Evolutionary conservation across 1,284 basidiomycete species (phyloP), one percentile per base, ranked within the genome.

Genomic region (Ganoderma sinense): DNA sequence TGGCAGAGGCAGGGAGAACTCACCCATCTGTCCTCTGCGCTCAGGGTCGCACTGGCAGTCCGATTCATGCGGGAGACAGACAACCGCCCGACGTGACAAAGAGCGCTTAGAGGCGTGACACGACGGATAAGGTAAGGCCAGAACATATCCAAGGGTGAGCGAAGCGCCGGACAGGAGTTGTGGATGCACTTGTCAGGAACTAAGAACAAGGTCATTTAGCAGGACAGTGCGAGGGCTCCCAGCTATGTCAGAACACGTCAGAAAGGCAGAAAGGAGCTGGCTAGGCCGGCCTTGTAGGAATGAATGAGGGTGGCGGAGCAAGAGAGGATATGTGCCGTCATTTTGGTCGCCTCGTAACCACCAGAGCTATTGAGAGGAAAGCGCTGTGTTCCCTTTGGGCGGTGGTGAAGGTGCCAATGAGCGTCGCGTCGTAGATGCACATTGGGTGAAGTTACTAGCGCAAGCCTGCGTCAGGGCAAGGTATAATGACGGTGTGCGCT

Each of bases 41-140:
- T 59, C 56, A 59, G 56, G 56, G 56, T 59, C 56, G 31, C n/a
- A n/a, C 2, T 36, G 36, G 36, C 20, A n/a, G 64, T 43, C 53
- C 53, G 55, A 33, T 56, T 43, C 14, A 5, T 23, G 31, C 53
- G 64, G 48, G n/a, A 18, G 14, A 13, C 40, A 41, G 41, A 16
- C 41, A 5, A 23, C 23, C 48, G 33, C 33, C 6, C 20, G 31
- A 18, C 6, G 33, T 39, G 33, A 39, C 20, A 36, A n/a, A 2
- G n/a, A 11, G 33, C 33, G 20, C 33, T 59, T 59, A 33, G 0
- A 36, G 33, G 33, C 18, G 33, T 39, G 56, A 33, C 33, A 33
- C 26, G 2, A 20, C 31, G 6, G 56, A 23, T 39, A n/a, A 8
- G 56, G 56, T 3, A n/a, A 1, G 18, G 18, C 45, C 23, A 11